phyloP scores from a whole-genome alignment of 2,329 filamentous ascomycete genomes.

The Albifimbria verrucaria region DNA sequence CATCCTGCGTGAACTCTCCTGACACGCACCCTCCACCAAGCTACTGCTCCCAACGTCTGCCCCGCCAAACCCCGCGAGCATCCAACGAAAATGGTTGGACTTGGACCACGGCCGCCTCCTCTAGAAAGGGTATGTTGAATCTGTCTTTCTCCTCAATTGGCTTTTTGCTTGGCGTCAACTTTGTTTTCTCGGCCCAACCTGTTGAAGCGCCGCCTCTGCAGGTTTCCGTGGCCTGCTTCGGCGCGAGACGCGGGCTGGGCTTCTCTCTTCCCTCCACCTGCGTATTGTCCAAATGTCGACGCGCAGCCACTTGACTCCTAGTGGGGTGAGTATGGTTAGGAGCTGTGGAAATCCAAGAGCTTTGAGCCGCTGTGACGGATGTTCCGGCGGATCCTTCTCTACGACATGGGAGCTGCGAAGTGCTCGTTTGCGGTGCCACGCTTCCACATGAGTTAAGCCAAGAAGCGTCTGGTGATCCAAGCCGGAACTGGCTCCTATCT shows the following conservation, averaged over 20 bases:
- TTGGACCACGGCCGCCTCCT: conserved; percentile 48
- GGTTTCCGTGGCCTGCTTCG: not conserved
- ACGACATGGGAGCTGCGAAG: too few species aligned
- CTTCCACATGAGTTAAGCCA: not conserved
- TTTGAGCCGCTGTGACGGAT: too few species aligned
- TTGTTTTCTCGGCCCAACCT: not conserved
- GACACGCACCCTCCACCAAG: not conserved
- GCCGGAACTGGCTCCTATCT: not conserved
- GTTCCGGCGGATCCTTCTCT: too few species aligned
- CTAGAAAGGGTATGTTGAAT: conserved; percentile 62
- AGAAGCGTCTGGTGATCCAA: not conserved
- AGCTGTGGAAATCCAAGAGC: too few species aligned
- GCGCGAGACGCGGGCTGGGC: too few species aligned
- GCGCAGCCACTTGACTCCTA: too few species aligned
- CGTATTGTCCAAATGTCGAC: too few species aligned
- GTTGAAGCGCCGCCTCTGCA: not conserved
- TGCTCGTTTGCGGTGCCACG: too few species aligned
- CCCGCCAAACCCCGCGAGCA: conserved; percentile 33
- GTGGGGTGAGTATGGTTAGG: too few species aligned
- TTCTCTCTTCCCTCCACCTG: too few species aligned
- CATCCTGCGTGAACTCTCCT: too few species aligned
- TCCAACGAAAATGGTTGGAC: conserved; percentile 44
- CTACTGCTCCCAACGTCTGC: conserved; percentile 18
- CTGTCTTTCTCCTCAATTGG: not conserved
- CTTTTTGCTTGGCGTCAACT: not conserved